These are phyloP conservation scores for Candida vaughaniae DNA, from an alignment of 805 yeast species.

Conservation along the genomic window DNA sequence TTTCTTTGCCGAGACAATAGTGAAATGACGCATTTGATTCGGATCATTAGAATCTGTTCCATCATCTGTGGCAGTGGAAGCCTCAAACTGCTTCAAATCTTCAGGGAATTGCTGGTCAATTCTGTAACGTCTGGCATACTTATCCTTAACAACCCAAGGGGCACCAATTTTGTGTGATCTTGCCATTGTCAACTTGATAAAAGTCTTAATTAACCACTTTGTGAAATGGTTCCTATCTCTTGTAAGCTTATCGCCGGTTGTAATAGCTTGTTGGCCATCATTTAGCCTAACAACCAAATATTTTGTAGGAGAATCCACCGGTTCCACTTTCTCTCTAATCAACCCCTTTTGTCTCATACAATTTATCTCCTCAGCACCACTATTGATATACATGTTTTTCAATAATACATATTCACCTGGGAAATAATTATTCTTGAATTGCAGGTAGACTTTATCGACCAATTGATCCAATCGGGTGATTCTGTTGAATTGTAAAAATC, in stretches of 20 bases:
- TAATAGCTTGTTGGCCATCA: conserved; percentile 59
- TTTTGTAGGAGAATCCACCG: conserved; percentile 54
- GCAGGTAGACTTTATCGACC: conserved; percentile 81
- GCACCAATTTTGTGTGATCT: conserved; percentile 86
- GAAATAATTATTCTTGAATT: conserved; percentile 78
- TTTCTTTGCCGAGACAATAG: conserved; percentile 3
- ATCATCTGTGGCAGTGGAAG: conserved; percentile 33
- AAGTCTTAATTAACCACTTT: conserved; percentile 85
- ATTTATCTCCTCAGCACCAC: conserved; percentile 10
- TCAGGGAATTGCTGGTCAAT: conserved; percentile 62
- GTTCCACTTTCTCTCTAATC: conserved; percentile 84
- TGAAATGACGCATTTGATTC: conserved; percentile 14
- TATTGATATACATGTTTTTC: conserved; percentile 31
- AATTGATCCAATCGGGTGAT: conserved; percentile 80
- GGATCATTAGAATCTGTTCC: conserved; percentile 18
- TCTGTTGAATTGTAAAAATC: conserved; percentile 78
- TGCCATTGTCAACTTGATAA: conserved; percentile 73
- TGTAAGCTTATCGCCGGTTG: conserved; percentile 69
- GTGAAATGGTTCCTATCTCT: conserved; percentile 88
- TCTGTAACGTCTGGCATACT: conserved; percentile 67
- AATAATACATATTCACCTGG: conserved; percentile 86
- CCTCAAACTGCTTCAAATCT: conserved; percentile 44
- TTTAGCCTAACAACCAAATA: conserved; percentile 65
- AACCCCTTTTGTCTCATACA: conserved; percentile 49
- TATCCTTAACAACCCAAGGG: conserved; percentile 90